Evolutionary conservation across 1,139 yeast species (phyloP), one percentile per base, ranked within the genome.

Genomic region (Taphrina flavorubra): DNA sequence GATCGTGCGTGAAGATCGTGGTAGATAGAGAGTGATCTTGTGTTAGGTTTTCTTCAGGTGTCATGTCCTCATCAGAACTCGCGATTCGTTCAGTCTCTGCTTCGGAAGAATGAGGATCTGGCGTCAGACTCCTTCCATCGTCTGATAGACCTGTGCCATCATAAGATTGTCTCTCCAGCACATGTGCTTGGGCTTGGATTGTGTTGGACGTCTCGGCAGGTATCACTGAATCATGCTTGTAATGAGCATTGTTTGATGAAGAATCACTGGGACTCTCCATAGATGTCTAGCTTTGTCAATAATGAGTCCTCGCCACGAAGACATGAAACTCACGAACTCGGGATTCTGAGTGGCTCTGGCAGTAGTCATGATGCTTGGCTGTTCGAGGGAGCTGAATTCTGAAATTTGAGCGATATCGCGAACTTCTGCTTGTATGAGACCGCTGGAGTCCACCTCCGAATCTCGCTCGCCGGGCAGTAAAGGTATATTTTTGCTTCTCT

Each of bases 51-150:
- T 51, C 65, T 0, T 39, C 59, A n/a, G 11, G 34, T n/a, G 10
- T 39, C 13, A 14, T 51, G 34, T 55, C 61, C 11, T 53, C 61
- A 25, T 63, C 61, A 13, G 49, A n/a, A 11, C 16, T 47, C 16
- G 51, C 55, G 25, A 63, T 46, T 14, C 37, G 67, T 46, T 63
- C 61, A 10, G 67, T 63, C n/a, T 56, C 59, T 18, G 67, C 67
- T 47, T 63, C 61, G n/a, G 67, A 63, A 6, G 62, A 58, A 31
- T 58, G 51, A 6, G 62, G 62, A 6, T 63, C 67, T n/a, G 67
- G 67, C 13, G 67, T 63, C 37, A 63, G 37, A 14, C 61, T 53
- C 36, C 59, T 39, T 55, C 67, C 67, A 44, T 63, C 67, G 25
- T 63, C 67, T 8, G 67, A 63, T 14, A 63, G 53, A 42, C 59